These are phyloP conservation scores for Clarkia xantiana DNA, from an alignment of 345 rosid genomes.

Conservation along the genomic window DNA sequence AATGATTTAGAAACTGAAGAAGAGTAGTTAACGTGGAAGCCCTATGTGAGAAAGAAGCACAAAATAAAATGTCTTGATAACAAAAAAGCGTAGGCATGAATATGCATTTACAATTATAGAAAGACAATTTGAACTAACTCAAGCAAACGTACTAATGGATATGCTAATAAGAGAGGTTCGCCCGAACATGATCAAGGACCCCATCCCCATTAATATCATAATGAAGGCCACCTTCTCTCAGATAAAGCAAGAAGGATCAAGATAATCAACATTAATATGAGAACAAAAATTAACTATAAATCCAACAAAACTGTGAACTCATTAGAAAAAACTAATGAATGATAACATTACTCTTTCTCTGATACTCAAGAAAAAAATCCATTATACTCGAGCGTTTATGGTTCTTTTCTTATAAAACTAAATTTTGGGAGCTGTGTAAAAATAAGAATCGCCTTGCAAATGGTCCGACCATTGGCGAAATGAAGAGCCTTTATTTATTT, in stretches of 20 bases:
- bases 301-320: too few species aligned
- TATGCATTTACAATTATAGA: neutral
- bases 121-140: neutral
- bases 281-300: neutral
- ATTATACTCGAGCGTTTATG: neutral
- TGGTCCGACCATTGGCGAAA: conserved; percentile 85
- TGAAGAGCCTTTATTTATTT: conserved; percentile 96
- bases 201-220: conserved; percentile 99
- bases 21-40: too few species aligned
- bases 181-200: conserved; percentile 99
- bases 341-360: too few species aligned
- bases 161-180: conserved; percentile 11
- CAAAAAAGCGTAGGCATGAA: too few species aligned
- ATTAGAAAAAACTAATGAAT: too few species aligned
- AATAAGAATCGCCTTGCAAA: conserved; percentile 52
- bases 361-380: neutral
- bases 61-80: too few species aligned
- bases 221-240: conserved; percentile 98
- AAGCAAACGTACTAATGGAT: neutral
- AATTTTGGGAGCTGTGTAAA: neutral
- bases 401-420: too few species aligned
- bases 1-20: neutral
- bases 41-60: too few species aligned
- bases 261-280: conserved; percentile 3
- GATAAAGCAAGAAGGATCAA: conserved; percentile 58